Conservation (phyloP, 2,329 filamentous ascomycete species). For the Exophiala dermatitidis region DNA sequence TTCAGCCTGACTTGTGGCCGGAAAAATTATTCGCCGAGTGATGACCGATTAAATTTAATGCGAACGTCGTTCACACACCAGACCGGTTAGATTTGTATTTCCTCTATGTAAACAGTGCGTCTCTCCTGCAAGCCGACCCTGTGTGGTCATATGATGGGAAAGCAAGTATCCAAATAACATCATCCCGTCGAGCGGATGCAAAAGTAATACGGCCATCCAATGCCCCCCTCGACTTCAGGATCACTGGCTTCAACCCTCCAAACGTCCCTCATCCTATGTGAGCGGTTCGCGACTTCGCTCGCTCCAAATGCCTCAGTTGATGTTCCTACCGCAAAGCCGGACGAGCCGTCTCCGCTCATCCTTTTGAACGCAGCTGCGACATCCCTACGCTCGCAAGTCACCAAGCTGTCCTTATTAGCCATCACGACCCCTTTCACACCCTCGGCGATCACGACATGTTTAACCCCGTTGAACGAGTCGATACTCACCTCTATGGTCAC, state of each 20-base stretch:
- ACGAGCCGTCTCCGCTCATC: constrained; percentile 45
- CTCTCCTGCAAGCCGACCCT: no score
- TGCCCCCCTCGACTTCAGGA: background rate
- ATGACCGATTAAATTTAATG: no score
- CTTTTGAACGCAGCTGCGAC: constrained; percentile 65
- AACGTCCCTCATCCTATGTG: constrained; percentile 18
- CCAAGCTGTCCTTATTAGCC: constrained; percentile 78
- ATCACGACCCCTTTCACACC: constrained; percentile 83
- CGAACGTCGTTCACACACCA: no score
- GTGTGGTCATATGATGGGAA: no score
- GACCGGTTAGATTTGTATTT: no score
- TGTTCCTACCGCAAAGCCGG: constrained; percentile 5
- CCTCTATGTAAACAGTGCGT: no score
- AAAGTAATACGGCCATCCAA: no score
- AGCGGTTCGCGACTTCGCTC: constrained; percentile 19
- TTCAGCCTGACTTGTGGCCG: no score
- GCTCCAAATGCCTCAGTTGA: constrained; percentile 12
- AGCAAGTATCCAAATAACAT: no score
- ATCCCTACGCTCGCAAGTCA: constrained; percentile 72
- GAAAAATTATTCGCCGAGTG: no score
- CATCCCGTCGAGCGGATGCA: no score
- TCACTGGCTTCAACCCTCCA: constrained; percentile 18
- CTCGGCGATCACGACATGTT: constrained; percentile 61
- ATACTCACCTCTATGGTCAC: constrained; percentile 70
- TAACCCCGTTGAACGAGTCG: constrained; percentile 63